Base-by-base conservation (phyloP, 805 yeast species). In the Lipomyces lipofer region DNA sequence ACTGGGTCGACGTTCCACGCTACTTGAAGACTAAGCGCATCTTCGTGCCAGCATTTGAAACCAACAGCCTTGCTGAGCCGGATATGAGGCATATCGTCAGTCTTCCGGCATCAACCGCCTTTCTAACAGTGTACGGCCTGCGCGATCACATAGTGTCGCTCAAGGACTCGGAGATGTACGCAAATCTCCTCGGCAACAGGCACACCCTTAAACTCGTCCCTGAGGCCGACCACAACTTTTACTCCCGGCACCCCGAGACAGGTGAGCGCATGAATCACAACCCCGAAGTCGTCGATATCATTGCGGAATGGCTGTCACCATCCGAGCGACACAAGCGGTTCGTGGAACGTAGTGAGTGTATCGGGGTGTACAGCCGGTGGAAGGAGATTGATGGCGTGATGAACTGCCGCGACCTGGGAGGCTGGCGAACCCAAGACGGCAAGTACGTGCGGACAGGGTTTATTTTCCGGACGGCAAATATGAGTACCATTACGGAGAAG, bases 371-470 rank as follows among this genome's bases (percentile, higher is more conserved):
- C 17, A 70, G 81, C 1, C 71, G 91, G 54, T 84, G 86, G 84
- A 81, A 81, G 59, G 48, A 68, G 0, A 76, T 87, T 19, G 86
- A 84, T 5, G 91, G 90, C 0, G 78, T 87, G 19, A 69, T 78
- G 38, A 88, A 88, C 64, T 85, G 87, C 64, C 75, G 96, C 59
- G 96, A 89, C 64, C 66, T 84, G 52, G 96, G 96, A 1, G 96
- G 95, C 12, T 88, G 85, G 80, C 35, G 36, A 4, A 52, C 81
- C 0, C 58, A 59, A 7, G 67, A 69, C 21, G 69, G 67, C 8
- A 69, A 66, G 2, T 55, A 67, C 4, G 63, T 78, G 65, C 61
- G 86, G 59, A 75, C 83, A 2, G 80, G 83, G 9, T 47, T 77
- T 5, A 63, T 83, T 13, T 89, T 70, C 68, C 78, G 96, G 56